These are phyloP conservation scores for Colletotrichum tropicale DNA, from an alignment of 2,329 filamentous ascomycete genomes.

Conservation along the genomic window DNA sequence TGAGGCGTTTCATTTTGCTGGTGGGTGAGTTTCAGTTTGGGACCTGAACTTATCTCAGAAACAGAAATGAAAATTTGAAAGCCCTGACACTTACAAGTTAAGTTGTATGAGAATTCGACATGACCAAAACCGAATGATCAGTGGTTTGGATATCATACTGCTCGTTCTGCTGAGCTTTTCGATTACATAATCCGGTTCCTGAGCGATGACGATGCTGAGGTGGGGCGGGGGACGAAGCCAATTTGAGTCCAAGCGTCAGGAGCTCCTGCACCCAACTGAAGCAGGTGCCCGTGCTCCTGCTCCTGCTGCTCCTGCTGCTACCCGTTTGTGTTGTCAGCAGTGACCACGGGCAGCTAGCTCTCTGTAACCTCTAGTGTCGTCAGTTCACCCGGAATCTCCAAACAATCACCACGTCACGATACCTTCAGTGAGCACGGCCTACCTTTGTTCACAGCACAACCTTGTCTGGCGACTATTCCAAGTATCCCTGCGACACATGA, in stretches of 20 bases:
- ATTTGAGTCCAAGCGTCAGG: neutral
- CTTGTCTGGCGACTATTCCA: neutral
- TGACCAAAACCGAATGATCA: too few relatives aligned
- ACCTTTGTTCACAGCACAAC: neutral
- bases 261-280: neutral
- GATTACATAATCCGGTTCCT: neutral
- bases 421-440: neutral
- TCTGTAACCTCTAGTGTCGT: neutral
- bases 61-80: fast-evolving
- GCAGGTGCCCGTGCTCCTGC: neutral
- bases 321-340: neutral
- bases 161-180: neutral
- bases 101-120: too few relatives aligned
- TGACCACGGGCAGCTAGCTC: neutral
- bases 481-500: neutral
- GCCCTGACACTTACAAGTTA: too few relatives aligned
- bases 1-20: too few relatives aligned
- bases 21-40: too few relatives aligned
- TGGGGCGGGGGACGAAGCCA: neutral
- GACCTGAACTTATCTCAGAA: too few relatives aligned
- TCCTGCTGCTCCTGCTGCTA: neutral
- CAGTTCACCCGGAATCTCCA: neutral
- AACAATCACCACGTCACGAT: neutral
- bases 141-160: neutral
- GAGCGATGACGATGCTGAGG: neutral